phyloP scores from a whole-genome alignment of 768 basidiomycete species.

The Lentinus tigrinus region DNA sequence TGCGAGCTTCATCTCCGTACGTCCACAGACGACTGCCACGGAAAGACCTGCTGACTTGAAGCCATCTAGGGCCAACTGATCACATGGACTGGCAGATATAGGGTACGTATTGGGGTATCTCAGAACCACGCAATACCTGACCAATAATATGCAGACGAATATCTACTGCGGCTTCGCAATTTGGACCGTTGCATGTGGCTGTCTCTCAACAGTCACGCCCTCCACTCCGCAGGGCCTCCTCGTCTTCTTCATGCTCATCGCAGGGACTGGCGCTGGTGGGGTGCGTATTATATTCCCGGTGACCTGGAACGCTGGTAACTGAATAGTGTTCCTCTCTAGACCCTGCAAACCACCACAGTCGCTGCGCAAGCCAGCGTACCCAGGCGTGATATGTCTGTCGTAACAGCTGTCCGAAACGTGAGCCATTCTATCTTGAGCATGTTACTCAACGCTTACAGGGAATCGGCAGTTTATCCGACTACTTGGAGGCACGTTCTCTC shows the following conservation, averaged over 20 bases:
- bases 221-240: constrained; percentile 48
- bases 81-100: constrained; percentile 63
- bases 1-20: constrained; percentile 49
- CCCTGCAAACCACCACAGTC: constrained; percentile 63
- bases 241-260: constrained; percentile 40
- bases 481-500: constrained; percentile 66
- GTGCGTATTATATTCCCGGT: constrained; percentile 4
- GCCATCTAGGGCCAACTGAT: constrained; percentile 53
- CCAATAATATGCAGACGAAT: constrained; percentile 38
- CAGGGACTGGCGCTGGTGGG: constrained; percentile 28
- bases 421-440: background rate
- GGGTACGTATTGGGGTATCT: constrained; percentile 35
- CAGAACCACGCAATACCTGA: background rate
- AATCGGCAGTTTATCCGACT: constrained; percentile 59
- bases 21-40: constrained; percentile 15
- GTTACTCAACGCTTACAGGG: too few species aligned
- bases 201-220: constrained; percentile 60
- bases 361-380: constrained; percentile 73
- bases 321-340: constrained; percentile 32
- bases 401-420: constrained; percentile 67
- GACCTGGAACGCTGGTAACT: constrained; percentile 13
- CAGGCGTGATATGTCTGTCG: constrained; percentile 73
- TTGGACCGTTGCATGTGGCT: constrained; percentile 71
- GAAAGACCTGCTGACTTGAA: background rate
- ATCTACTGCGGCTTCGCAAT: constrained; percentile 63